phyloP scores from a whole-genome alignment of 2,329 filamentous ascomycete genomes.

The Beauveria bassiana region DNA sequence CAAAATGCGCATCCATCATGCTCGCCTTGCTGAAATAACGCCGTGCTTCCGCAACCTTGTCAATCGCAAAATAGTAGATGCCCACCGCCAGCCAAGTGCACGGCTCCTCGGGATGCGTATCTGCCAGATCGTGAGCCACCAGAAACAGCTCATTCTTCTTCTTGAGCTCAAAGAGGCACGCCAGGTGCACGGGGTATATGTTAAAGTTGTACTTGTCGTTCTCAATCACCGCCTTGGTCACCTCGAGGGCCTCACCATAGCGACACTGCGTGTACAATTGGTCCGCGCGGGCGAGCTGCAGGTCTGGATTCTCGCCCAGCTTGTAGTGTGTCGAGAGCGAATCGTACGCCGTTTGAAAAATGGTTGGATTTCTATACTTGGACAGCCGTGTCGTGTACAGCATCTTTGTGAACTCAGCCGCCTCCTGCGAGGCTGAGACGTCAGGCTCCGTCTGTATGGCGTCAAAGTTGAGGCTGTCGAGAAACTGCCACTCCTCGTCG shows the following conservation, averaged over 20 bases:
- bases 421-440: slow-evolving; percentile 67
- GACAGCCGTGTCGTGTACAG: slow-evolving; percentile 92
- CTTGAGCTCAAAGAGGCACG: slow-evolving; percentile 80
- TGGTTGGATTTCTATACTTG: slow-evolving; percentile 82
- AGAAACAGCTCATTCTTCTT: slow-evolving; percentile 86
- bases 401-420: slow-evolving; percentile 88
- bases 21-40: slow-evolving; percentile 96
- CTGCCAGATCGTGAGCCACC: slow-evolving; percentile 84
- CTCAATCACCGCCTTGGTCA: slow-evolving; percentile 76
- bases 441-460: slow-evolving; percentile 61
- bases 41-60: slow-evolving; percentile 84
- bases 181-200: slow-evolving; percentile 84
- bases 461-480: slow-evolving; percentile 86
- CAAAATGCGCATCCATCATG: slow-evolving; percentile 96
- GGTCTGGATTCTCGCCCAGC: slow-evolving; percentile 76
- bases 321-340: slow-evolving; percentile 91
- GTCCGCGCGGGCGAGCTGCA: slow-evolving; percentile 83
- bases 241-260: slow-evolving; percentile 75
- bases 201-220: slow-evolving; percentile 83
- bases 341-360: slow-evolving; percentile 80
- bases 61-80: slow-evolving; percentile 85
- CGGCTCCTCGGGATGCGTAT: slow-evolving; percentile 83
- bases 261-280: slow-evolving; percentile 91
- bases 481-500: slow-evolving; percentile 81
- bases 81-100: slow-evolving; percentile 92